Conservation (phyloP, 2,329 filamentous ascomycete genomes). For the Cladosporium sp. region DNA sequence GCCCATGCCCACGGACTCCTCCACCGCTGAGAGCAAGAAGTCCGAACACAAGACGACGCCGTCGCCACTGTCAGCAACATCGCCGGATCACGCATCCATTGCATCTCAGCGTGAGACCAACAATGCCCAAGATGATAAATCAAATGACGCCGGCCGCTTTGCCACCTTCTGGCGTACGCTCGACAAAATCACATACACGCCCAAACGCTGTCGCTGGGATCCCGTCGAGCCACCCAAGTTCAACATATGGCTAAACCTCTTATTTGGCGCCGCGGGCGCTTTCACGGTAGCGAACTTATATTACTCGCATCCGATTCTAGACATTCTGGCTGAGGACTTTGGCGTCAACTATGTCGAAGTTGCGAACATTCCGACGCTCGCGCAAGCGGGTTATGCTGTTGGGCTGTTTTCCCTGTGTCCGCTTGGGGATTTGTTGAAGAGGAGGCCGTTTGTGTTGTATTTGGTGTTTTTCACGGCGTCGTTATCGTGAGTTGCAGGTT, state of each 20-base stretch:
- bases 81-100: neutral
- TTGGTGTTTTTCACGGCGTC: slow-evolving; percentile 66
- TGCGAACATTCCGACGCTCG: slow-evolving; percentile 68
- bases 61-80: neutral
- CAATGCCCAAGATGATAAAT: neutral
- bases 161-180: neutral
- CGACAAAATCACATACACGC: slow-evolving; percentile 53
- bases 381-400: slow-evolving; percentile 76
- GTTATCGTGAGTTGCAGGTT: slow-evolving; percentile 54
- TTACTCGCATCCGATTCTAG: slow-evolving; percentile 77
- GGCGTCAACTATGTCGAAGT: slow-evolving; percentile 68
- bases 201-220: slow-evolving; percentile 68
- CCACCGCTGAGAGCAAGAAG: slow-evolving; percentile 10
- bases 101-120: neutral
- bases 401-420: slow-evolving; percentile 75
- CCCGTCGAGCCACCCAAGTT: slow-evolving; percentile 66
- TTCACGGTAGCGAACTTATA: slow-evolving; percentile 80
- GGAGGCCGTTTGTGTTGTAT: slow-evolving; percentile 68
- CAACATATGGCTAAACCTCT: slow-evolving; percentile 65
- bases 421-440: slow-evolving; percentile 66
- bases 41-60: neutral
- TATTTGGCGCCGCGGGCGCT: slow-evolving; percentile 66
- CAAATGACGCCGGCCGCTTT: neutral
- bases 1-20: neutral
- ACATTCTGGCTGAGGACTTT: slow-evolving; percentile 72